Evolutionary conservation across 305 asterid genomes (phyloP).

Genomic region (Fraxinus baroniana): DNA sequence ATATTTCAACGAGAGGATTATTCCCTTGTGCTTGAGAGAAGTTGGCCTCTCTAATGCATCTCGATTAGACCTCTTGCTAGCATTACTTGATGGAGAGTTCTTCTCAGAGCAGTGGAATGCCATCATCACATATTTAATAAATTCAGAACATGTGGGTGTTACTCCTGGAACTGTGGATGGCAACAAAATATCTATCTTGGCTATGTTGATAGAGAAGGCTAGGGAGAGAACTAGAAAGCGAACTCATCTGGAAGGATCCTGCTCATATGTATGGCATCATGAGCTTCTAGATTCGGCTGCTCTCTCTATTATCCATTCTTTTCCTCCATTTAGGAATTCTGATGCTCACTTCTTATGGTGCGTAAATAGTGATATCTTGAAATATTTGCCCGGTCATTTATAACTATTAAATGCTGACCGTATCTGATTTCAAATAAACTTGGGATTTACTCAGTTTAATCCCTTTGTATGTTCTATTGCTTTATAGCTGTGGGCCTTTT

Average conservation of each 20-base stretch:
- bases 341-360: conserved; percentile 71
- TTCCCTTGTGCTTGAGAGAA: conserved; percentile 80
- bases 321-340: conserved; percentile 54
- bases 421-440: conserved; percentile 11
- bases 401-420: neutral
- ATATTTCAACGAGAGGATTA: conserved; percentile 53
- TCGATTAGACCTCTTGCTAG: conserved; percentile 82
- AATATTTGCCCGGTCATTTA: conserved; percentile 11
- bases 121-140: conserved; percentile 52
- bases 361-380: conserved; percentile 27
- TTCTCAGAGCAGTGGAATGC: conserved; percentile 82
- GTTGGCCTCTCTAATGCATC: conserved; percentile 43
- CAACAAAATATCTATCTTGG: conserved; percentile 45
- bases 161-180: conserved; percentile 35
- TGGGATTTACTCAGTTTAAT: conserved; percentile 9
- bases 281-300: conserved; percentile 77
- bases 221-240: conserved; percentile 50
- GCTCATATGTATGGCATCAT: conserved; percentile 55
- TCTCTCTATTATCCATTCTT: conserved; percentile 46
- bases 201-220: conserved; percentile 79
- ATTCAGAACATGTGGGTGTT: conserved; percentile 35
- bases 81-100: conserved; percentile 68
- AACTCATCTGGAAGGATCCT: conserved; percentile 37
- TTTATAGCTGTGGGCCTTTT: conserved; percentile 19
- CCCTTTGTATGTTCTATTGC: conserved; percentile 5